Conservation (phyloP, 2,329 filamentous ascomycete species). For the Ophiocordyceps camponoti-floridani region DNA sequence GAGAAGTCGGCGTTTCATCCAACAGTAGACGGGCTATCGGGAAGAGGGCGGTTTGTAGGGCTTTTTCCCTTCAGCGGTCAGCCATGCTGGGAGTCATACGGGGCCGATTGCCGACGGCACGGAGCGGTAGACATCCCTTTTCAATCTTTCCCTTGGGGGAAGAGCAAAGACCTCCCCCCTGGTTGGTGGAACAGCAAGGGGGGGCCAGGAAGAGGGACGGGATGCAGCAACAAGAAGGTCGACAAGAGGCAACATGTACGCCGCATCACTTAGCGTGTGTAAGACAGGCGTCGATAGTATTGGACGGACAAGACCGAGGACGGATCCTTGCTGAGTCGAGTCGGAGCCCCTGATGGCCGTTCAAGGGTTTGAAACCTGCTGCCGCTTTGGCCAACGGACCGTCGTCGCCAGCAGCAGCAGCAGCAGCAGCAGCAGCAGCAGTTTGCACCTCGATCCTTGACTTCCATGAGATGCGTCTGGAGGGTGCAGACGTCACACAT, state of each 20-base stretch:
- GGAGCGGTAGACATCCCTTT: neutral
- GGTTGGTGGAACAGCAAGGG: neutral
- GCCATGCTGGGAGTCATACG: neutral
- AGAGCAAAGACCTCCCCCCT: neutral
- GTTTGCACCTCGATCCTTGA: neutral
- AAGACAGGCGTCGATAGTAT: neutral
- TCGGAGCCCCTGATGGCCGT: conserved; percentile 1
- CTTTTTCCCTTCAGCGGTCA: neutral
- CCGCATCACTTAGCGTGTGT: neutral
- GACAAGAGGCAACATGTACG: neutral
- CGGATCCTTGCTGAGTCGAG: conserved; percentile 1
- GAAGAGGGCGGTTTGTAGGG: neutral
- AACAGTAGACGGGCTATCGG: neutral
- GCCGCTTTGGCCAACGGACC: neutral
- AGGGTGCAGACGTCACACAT: neutral
- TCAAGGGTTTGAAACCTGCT: neutral
- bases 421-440: neutral
- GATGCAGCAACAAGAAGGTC: neutral
- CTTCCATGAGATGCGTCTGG: neutral
- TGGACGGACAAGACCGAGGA: neutral
- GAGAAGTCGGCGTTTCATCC: neutral
- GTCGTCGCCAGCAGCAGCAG: neutral
- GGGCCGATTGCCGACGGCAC: neutral
- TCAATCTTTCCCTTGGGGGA: neutral
- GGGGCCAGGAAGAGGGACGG: neutral